Evolutionary conservation across 2,329 filamentous ascomycete species (phyloP).

Genomic region (Neonectria coccinea): DNA sequence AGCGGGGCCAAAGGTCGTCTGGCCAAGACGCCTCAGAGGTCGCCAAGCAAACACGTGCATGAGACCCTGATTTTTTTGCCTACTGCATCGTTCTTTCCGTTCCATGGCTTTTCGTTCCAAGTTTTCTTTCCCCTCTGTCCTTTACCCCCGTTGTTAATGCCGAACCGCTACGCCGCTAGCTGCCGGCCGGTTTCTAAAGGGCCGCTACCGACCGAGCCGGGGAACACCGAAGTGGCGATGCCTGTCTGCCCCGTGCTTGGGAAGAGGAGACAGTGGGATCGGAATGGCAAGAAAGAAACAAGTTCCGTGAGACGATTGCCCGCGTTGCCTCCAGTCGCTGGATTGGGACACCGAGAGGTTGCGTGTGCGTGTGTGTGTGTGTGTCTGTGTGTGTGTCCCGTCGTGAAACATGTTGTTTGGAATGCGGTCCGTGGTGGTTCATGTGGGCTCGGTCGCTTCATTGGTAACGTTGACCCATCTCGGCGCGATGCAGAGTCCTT

Average conservation of each 20-base stretch:
- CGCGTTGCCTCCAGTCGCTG: constrained; percentile 20
- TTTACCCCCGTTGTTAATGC: background rate
- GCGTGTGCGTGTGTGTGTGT: constrained; percentile 7
- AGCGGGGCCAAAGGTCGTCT: constrained; percentile 6
- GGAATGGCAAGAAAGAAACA: no score
- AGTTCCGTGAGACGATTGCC: no score
- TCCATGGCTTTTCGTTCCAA: background rate
- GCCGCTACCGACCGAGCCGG: background rate
- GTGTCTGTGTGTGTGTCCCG: background rate
- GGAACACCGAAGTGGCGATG: background rate
- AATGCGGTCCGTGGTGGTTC: background rate
- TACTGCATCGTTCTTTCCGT: background rate
- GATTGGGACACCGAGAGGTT: constrained; percentile 30
- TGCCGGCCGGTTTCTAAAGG: background rate
- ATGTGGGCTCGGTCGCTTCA: background rate
- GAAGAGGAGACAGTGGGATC: no score
- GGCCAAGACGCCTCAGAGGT: constrained; percentile 28
- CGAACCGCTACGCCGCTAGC: background rate
- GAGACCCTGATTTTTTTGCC: constrained; percentile 5
- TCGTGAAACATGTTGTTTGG: constrained; percentile 13
- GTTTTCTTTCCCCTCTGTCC: background rate
- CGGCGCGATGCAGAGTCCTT: background rate
- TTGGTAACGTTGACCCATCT: constrained; percentile 2
- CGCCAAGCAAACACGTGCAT: constrained; percentile 32
- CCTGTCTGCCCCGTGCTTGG: no score